Percentiles rank a stretch among this genome's conserved stretches.
These are phyloP conservation scores for Violaceomyces palustris DNA, from an alignment of 1,284 basidiomycete genomes.

Conservation along the genomic window DNA sequence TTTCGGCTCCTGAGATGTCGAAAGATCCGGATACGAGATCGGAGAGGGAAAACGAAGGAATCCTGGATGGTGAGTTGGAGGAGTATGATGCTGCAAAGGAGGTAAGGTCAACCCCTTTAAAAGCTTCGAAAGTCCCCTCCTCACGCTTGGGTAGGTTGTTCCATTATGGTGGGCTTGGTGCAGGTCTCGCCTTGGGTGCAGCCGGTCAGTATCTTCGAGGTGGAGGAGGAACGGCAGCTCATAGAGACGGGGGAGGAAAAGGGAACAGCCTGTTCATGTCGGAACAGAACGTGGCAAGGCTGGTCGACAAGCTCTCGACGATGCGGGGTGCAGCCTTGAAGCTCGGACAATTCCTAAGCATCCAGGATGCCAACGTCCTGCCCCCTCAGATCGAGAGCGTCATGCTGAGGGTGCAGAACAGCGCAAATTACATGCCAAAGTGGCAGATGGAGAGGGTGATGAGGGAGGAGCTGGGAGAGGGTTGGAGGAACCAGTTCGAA, in stretches of 20 bases:
- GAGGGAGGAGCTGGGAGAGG: constrained; percentile 60
- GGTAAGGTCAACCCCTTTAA: constrained; percentile 30
- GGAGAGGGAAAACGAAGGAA: too few relatives aligned
- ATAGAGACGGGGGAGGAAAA: too few relatives aligned
- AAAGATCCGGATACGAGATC: too few relatives aligned
- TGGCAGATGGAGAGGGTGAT: constrained; percentile 93
- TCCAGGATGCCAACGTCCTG: constrained; percentile 67
- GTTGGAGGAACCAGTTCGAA: constrained; percentile 70
- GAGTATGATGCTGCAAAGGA: constrained; percentile 48
- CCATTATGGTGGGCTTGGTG: constrained; percentile 49
- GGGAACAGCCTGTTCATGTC: constrained; percentile 34
- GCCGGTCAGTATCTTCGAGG: constrained; percentile 38
- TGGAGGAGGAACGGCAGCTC: neutral
- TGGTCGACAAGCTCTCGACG: constrained; percentile 84
- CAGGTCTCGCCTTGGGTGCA: constrained; percentile 48
- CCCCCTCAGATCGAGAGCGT: constrained; percentile 85
- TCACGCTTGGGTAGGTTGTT: constrained; percentile 49
- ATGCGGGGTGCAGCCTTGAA: constrained; percentile 97
- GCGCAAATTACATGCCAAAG: constrained; percentile 96
- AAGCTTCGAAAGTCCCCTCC: constrained; percentile 47
- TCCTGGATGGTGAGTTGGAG: too few relatives aligned
- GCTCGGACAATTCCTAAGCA: constrained; percentile 93
- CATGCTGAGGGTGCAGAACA: constrained; percentile 84
- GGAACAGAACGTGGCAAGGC: constrained; percentile 70
- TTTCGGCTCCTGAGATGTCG: neutral